phyloP scores from a whole-genome alignment of 2,329 filamentous ascomycete species.

The Aspergillus pseudonomiae region DNA sequence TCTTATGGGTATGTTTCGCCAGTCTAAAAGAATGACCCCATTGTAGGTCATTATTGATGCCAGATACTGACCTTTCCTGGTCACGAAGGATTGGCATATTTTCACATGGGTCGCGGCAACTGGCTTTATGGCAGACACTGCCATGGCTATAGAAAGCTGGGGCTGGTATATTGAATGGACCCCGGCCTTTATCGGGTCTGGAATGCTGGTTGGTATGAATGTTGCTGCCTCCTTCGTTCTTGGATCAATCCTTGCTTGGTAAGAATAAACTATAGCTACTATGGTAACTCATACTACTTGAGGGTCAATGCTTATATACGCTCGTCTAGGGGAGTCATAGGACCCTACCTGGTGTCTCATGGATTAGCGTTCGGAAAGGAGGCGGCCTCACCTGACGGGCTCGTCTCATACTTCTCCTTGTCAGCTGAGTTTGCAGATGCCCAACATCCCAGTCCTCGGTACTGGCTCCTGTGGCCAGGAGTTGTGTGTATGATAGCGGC shows the following conservation, averaged over 20 bases:
- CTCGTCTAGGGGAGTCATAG: conserved; percentile 5
- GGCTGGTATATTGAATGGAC: conserved; percentile 13
- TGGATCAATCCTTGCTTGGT: conserved; percentile 10
- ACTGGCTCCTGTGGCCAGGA: conserved; percentile 11
- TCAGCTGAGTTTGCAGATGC: conserved; percentile 8
- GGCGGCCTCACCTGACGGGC: neutral
- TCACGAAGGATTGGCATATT: conserved; percentile 7
- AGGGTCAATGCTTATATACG: neutral
- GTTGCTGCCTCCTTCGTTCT: conserved; percentile 4
- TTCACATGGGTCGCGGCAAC: conserved; percentile 7
- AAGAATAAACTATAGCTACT: neutral
- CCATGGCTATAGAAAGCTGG: conserved; percentile 9
- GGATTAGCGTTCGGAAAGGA: conserved; percentile 6
- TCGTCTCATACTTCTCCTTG: conserved; percentile 7
- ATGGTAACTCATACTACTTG: neutral
- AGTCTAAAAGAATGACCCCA: neutral
- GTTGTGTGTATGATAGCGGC: conserved; percentile 9
- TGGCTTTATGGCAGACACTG: neutral
- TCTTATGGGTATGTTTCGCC: conserved; percentile 3
- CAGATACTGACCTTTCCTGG: too few species aligned
- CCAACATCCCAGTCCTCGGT: conserved; percentile 7
- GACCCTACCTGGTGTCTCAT: conserved; percentile 5
- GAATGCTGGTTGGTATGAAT: conserved; percentile 10
- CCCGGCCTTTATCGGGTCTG: conserved; percentile 10
- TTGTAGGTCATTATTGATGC: neutral